Percentiles rank a stretch among this genome's conserved stretches.
Conservation (phyloP, 2,329 filamentous ascomycete species). For the Botrytis galanthina region DNA sequence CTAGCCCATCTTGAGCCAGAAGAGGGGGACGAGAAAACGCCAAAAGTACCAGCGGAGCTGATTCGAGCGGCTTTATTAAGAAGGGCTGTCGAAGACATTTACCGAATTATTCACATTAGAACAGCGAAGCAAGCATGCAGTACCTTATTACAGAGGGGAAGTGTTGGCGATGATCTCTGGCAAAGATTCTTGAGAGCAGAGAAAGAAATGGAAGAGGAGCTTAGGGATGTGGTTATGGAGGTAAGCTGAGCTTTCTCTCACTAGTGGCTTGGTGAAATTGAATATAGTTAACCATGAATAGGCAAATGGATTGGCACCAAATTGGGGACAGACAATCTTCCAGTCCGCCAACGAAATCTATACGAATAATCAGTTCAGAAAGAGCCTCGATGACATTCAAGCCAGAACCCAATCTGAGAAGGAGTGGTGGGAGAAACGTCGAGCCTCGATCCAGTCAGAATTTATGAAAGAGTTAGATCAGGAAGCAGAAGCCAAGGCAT, state of each 20-base stretch:
- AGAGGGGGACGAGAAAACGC: slow-evolving; percentile 62
- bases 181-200: slow-evolving; percentile 88
- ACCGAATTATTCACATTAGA: slow-evolving; percentile 84
- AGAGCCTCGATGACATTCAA: slow-evolving; percentile 73
- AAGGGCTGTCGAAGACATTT: slow-evolving; percentile 89
- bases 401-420: slow-evolving; percentile 70
- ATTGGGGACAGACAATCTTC: slow-evolving; percentile 95
- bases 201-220: slow-evolving; percentile 95
- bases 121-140: slow-evolving; percentile 85
- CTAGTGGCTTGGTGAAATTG: background rate
- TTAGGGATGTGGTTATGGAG: slow-evolving; percentile 91
- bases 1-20: slow-evolving; percentile 75
- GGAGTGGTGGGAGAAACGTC: slow-evolving; percentile 89
- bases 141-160: slow-evolving; percentile 80
- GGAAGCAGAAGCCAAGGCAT: slow-evolving; percentile 47
- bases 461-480: slow-evolving; percentile 84
- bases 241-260: slow-evolving; percentile 49
- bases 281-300: slow-evolving; percentile 42
- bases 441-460: slow-evolving; percentile 66
- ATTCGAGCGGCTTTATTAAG: slow-evolving; percentile 85
- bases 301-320: slow-evolving; percentile 85
- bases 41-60: slow-evolving; percentile 75
- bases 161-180: slow-evolving; percentile 94
- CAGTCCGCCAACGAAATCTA: slow-evolving; percentile 96
- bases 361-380: slow-evolving; percentile 74